Conservation (phyloP, 345 rosid genomes). For the Anastatica hierochuntica region DNA sequence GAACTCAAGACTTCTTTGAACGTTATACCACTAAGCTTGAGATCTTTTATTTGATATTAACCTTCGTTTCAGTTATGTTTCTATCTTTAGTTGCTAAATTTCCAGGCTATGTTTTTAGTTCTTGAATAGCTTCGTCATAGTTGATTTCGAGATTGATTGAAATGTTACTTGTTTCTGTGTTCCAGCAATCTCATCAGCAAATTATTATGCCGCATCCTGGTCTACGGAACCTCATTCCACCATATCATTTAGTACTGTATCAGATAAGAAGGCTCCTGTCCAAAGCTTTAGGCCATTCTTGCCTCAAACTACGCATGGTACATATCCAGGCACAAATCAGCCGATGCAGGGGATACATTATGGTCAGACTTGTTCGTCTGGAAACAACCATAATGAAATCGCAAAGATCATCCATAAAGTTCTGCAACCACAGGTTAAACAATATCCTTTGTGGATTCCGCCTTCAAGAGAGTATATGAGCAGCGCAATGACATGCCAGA, state of each 20-base stretch:
- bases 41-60: too few relatives aligned
- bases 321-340: constrained; percentile 43
- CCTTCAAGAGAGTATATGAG: constrained; percentile 94
- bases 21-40: too few relatives aligned
- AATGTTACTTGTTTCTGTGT: constrained; percentile 21
- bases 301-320: constrained; percentile 43
- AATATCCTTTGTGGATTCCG: constrained; percentile 69
- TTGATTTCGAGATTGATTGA: background rate
- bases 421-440: constrained; percentile 51
- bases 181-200: constrained; percentile 56
- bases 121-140: background rate
- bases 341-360: constrained; percentile 42
- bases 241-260: too few relatives aligned
- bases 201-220: constrained; percentile 60
- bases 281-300: constrained; percentile 48
- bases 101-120: background rate
- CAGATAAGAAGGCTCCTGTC: constrained; percentile 42
- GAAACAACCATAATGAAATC: constrained; percentile 53
- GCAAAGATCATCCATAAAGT: constrained; percentile 60
- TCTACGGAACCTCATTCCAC: too few relatives aligned
- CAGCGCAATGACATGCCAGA: constrained; percentile 59
- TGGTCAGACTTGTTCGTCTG: constrained; percentile 35
- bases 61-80: background rate
- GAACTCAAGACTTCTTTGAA: too few relatives aligned
- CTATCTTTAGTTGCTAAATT: background rate